Percentiles rank a stretch among this genome's conserved stretches.
These are phyloP conservation scores for Diversispora epigaea DNA, from an alignment of 192 early-diverging fungal genomes.

Conservation along the genomic window DNA sequence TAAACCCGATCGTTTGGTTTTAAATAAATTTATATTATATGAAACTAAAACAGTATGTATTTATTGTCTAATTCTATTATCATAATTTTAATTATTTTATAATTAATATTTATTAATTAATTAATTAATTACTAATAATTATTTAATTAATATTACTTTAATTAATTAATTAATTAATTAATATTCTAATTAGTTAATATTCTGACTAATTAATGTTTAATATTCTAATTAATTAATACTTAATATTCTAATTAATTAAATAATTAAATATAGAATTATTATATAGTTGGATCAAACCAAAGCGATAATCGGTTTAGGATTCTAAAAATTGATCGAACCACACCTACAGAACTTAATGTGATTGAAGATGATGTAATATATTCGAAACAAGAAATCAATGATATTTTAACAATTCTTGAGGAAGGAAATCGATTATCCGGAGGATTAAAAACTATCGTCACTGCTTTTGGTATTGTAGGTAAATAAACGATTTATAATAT, in stretches of 20 bases:
- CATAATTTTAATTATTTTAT: not conserved
- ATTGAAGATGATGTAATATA: slow-evolving; percentile 78
- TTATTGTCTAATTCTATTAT: not conserved
- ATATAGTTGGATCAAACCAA: slow-evolving; percentile 81
- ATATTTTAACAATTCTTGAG: slow-evolving; percentile 75
- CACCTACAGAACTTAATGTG: slow-evolving; percentile 64
- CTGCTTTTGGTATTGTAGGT: slow-evolving; percentile 78
- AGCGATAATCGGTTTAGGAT: slow-evolving; percentile 74
- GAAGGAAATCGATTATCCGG: slow-evolving; percentile 74
- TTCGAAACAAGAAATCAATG: slow-evolving; percentile 69
- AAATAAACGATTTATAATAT: not conserved
- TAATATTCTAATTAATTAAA: not conserved
- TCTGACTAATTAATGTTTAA: not conserved
- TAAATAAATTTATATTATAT: slow-evolving; percentile 80
- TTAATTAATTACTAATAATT: not conserved
- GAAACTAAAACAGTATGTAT: slow-evolving; percentile 75
- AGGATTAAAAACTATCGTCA: slow-evolving; percentile 64
- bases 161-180: not conserved
- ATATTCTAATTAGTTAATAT: no score
- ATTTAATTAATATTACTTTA: no score
- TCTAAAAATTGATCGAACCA: slow-evolving; percentile 85
- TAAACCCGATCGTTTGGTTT: slow-evolving; percentile 38
- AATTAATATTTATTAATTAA: not conserved
- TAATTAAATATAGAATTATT: slow-evolving; percentile 60
- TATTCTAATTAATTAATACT: not conserved